Base-by-base conservation (phyloP, 2,329 filamentous ascomycete species). In the Tolypocladium ophioglossoides region DNA sequence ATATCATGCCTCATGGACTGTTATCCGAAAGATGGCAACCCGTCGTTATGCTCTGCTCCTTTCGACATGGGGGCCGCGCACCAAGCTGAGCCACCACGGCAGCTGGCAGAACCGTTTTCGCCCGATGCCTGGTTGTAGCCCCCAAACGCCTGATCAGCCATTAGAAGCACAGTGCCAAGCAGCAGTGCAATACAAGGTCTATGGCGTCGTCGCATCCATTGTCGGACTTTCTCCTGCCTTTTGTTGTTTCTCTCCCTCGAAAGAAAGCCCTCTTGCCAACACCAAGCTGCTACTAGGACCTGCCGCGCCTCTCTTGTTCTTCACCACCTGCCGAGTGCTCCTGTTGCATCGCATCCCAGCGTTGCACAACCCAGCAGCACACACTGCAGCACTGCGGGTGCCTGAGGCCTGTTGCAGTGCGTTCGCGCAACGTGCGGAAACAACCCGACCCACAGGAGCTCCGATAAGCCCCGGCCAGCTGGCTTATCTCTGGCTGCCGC, bases 401-500 rank as follows among this genome's bases (percentile, higher is more conserved):
- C 11, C 12, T 1, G 35, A 37, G 35, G 35, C 22, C 2, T 18
- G 9, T 6, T 40, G 4, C 44, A 32, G 35, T 37, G 35, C 27
- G 2, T 7, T 4, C 7, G 27, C 24, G 41, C 18, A 48, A 34
- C 18, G 44, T 34, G 44, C 44, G 44, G 16, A 48, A 48, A 20
- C 44, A 32, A 1, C 5, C 9, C 12, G 34, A 48, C 54, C 55
- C 55, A 55, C 54, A 14, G 7, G 48, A 57, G 55, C 55, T 57
- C 32, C 56, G 52, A 56, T 56, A 56, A 56, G 56, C 49, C 40
- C 32, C 48, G 14, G 46, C 41, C 44, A 52, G 35, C 49, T 34
- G 50, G 56, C 52, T 57, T 56, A 57, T 57, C 56, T 52, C 56
- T 52, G 49, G 54, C 48, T 53, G 50, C 52, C 41, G 52, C 56